These are phyloP conservation scores for Hyaloperonospora arabidopsidis DNA, from an alignment of 352 stramenopile species.

Conservation along the genomic window DNA sequence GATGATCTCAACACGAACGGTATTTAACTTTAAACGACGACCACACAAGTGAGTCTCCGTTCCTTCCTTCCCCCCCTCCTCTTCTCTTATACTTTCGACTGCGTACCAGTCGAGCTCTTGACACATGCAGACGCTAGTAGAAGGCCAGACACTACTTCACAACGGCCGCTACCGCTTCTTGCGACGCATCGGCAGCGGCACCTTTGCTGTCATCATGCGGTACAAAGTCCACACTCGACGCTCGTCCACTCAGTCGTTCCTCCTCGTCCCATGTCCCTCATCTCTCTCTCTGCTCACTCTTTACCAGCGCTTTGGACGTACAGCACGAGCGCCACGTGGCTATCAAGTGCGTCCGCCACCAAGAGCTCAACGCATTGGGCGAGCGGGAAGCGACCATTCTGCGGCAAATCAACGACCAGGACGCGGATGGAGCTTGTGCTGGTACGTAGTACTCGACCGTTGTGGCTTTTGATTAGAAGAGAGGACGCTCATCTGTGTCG, in stretches of 20 bases:
- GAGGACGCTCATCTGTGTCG: not conserved
- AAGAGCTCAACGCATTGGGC: conserved; percentile 42
- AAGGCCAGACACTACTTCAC: conserved; percentile 59
- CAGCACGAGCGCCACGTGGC: conserved; percentile 36
- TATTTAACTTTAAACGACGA: conserved; percentile 22
- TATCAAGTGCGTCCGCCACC: conserved; percentile 58
- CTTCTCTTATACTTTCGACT: no score
- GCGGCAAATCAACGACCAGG: conserved; percentile 29
- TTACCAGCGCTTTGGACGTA: conserved; percentile 49
- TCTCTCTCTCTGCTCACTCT: not conserved
- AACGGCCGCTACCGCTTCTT: conserved; percentile 67
- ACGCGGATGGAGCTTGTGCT: conserved; percentile 32
- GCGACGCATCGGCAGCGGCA: conserved; percentile 50
- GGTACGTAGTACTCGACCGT: conserved; percentile 21
- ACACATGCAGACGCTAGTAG: conserved; percentile 38
- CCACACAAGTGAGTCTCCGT: not conserved
- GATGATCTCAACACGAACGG: not conserved
- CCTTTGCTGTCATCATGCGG: conserved; percentile 59
- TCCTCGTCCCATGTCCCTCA: not conserved
- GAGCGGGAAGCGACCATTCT: conserved; percentile 53
- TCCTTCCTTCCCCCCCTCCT: conserved; percentile 13
- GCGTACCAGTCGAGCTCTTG: no score
- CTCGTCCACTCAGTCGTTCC: not conserved
- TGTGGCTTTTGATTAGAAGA: not conserved
- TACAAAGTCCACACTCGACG: no score